phyloP scores from a whole-genome alignment of 2,329 filamentous ascomycete species.

The Fusarium robinianum region DNA sequence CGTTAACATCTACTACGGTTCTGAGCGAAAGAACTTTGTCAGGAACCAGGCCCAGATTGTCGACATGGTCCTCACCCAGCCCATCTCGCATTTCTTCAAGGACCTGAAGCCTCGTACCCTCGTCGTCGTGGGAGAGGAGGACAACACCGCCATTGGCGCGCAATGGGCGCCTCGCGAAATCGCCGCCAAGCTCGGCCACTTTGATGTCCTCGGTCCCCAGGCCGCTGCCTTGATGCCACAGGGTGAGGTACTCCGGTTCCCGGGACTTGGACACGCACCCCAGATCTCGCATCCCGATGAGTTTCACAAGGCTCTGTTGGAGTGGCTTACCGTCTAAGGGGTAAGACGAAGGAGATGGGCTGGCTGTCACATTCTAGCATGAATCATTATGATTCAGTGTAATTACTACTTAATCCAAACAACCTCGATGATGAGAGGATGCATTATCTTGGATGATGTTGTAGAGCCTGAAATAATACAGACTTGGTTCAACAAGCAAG shows the following conservation, averaged over 20 bases:
- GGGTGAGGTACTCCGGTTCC: conserved; percentile 51
- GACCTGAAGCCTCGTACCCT: conserved; percentile 51
- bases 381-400: no score
- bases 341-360: neutral
- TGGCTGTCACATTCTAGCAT: no score
- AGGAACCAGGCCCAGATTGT: conserved; percentile 55
- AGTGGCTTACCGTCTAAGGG: conserved; percentile 44
- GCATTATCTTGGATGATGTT: no score
- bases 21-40: conserved; percentile 48
- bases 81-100: conserved; percentile 55
- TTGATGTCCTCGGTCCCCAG: conserved; percentile 53
- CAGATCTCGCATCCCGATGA: conserved; percentile 55
- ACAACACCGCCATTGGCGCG: conserved; percentile 60
- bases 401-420: no score
- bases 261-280: conserved; percentile 55
- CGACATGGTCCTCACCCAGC: conserved; percentile 60
- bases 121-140: conserved; percentile 55
- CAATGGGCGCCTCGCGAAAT: conserved; percentile 53
- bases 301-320: conserved; percentile 52
- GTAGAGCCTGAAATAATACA: no score
- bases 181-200: conserved; percentile 52
- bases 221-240: conserved; percentile 50
- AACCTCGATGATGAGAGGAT: no score
- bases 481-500: no score
- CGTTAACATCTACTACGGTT: conserved; percentile 54